Conservation (phyloP, 2,329 filamentous ascomycete genomes). For the Aspergillus thermomutatus region DNA sequence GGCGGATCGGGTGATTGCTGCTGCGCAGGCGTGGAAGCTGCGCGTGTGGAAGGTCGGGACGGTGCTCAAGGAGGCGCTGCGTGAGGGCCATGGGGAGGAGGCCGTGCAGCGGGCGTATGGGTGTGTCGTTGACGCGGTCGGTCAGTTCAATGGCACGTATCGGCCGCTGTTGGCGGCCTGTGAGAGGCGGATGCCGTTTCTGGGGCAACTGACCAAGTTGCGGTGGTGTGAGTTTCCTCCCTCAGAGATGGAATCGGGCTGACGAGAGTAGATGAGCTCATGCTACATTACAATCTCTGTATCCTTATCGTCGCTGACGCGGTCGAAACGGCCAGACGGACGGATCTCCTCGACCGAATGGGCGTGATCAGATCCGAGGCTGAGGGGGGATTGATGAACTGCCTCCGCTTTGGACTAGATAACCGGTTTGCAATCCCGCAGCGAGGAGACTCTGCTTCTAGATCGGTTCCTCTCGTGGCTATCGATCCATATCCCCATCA, state of each 20-base stretch:
- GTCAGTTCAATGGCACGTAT: constrained; percentile 27
- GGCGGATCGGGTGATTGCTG: constrained; percentile 28
- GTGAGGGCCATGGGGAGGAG: constrained; percentile 29
- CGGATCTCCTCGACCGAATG: constrained; percentile 23
- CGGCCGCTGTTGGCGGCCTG: constrained; percentile 23
- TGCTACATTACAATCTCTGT: constrained; percentile 27
- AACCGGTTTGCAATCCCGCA: constrained; percentile 20
- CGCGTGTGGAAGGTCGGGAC: constrained; percentile 29
- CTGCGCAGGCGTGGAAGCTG: constrained; percentile 24
- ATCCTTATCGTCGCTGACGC: constrained; percentile 27
- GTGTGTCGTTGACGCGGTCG: constrained; percentile 23
- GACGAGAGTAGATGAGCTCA: constrained; percentile 18
- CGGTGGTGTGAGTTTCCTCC: constrained; percentile 28
- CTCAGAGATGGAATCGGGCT: neutral
- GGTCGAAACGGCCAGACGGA: constrained; percentile 23
- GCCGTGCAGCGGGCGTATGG: constrained; percentile 24
- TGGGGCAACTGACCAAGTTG: constrained; percentile 26
- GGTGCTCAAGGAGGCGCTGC: constrained; percentile 29
- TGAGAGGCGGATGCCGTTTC: constrained; percentile 27
- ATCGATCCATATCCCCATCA: constrained; percentile 32
- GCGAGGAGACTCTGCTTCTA: neutral
- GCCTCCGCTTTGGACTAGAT: constrained; percentile 25
- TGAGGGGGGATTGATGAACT: constrained; percentile 24
- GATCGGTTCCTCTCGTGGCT: constrained; percentile 23
- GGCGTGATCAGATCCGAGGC: constrained; percentile 19